phyloP scores from a whole-genome alignment of 495 filamentous ascomycete species.

The Entonaema liquescens region DNA sequence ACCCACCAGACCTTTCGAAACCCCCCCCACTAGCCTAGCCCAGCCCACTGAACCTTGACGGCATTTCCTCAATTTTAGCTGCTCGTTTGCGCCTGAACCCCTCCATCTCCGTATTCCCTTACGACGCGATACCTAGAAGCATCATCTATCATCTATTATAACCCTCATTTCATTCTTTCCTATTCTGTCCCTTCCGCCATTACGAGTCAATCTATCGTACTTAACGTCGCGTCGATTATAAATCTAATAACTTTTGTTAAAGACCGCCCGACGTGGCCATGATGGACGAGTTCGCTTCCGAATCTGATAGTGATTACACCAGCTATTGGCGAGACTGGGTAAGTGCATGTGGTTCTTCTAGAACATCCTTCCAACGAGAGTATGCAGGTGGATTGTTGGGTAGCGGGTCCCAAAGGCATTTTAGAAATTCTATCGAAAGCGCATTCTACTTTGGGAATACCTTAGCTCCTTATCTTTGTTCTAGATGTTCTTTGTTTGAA shows the following conservation, averaged over 20 bases:
- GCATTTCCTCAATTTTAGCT: slow-evolving; percentile 27
- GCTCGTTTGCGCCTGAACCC: slow-evolving; percentile 24
- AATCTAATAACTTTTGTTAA: background rate
- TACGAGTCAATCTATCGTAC: background rate
- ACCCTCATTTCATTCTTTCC: background rate
- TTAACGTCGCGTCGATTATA: background rate
- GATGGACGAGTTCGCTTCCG: slow-evolving; percentile 97
- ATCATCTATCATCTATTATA: slow-evolving; percentile 3
- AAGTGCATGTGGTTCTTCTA: slow-evolving; percentile 53
- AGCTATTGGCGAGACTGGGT: slow-evolving; percentile 99
- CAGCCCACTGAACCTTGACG: slow-evolving; percentile 27
- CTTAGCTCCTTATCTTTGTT: background rate
- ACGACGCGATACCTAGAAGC: background rate
- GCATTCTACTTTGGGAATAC: background rate
- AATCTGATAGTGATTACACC: slow-evolving; percentile 98
- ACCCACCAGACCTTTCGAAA: slow-evolving; percentile 18
- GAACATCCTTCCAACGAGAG: slow-evolving; percentile 6
- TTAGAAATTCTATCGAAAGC: background rate
- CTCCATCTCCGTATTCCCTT: slow-evolving; percentile 20
- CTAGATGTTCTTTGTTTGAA: slow-evolving; percentile 5
- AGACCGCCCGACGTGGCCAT: slow-evolving; percentile 25
- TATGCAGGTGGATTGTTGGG: background rate
- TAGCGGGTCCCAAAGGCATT: background rate
- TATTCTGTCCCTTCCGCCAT: background rate
- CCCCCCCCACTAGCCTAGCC: slow-evolving; percentile 15